Conservation (phyloP, 1,139 yeast species). For the Hyphopichia wangnamkhiaoensis region DNA sequence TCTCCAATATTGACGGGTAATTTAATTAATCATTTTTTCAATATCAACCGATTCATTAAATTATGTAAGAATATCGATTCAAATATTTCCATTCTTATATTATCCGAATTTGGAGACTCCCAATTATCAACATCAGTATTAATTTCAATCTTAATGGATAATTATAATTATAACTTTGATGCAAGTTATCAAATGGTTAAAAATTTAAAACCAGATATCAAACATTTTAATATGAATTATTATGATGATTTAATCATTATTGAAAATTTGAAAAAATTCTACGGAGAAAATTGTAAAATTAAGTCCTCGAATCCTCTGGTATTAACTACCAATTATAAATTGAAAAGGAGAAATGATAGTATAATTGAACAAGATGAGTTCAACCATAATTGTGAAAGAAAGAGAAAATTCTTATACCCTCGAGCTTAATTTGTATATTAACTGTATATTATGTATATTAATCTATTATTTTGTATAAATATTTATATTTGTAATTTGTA, state of each 20-base stretch:
- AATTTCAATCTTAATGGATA: slow-evolving; percentile 45
- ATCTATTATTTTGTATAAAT: neutral
- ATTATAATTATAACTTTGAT: slow-evolving; percentile 36
- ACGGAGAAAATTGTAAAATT: slow-evolving; percentile 33
- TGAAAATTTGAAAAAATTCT: slow-evolving; percentile 43
- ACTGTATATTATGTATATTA: slow-evolving; percentile 4
- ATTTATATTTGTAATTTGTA: neutral
- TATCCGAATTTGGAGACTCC: slow-evolving; percentile 32
- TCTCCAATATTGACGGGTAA: slow-evolving; percentile 44
- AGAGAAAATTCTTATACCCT: slow-evolving; percentile 5
- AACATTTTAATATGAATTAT: slow-evolving; percentile 31
- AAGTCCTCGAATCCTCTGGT: slow-evolving; percentile 28
- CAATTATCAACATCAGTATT: slow-evolving; percentile 36
- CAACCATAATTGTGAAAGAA: neutral
- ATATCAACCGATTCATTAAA: slow-evolving; percentile 37
- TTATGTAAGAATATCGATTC: slow-evolving; percentile 36
- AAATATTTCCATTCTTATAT: slow-evolving; percentile 35
- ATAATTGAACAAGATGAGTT: slow-evolving; percentile 14
- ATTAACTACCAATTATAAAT: slow-evolving; percentile 32
- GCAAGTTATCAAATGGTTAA: slow-evolving; percentile 25
- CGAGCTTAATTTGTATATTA: neutral
- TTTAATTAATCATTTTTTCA: slow-evolving; percentile 40
- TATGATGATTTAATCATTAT: slow-evolving; percentile 45
- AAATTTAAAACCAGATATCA: slow-evolving; percentile 18
- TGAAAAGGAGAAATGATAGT: slow-evolving; percentile 33